These are phyloP conservation scores for Ophiorrhiza pumila DNA, from an alignment of 257 asterid genomes.

Conservation along the genomic window DNA sequence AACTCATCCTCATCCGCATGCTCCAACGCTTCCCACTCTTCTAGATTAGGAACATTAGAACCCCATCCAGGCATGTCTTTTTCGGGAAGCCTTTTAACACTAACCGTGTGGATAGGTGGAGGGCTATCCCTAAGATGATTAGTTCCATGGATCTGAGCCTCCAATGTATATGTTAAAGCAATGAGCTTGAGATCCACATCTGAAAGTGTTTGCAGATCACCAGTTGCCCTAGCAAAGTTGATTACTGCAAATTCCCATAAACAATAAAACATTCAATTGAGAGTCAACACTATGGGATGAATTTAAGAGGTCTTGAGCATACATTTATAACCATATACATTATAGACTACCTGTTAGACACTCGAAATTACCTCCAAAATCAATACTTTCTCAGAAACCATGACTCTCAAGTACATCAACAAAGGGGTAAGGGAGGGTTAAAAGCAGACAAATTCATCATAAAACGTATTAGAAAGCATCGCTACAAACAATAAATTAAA, in stretches of 20 bases:
- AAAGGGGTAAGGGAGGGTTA: too few species aligned
- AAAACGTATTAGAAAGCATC: background rate
- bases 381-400: background rate
- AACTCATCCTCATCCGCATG: slow-evolving; percentile 47
- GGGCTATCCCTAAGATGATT: slow-evolving; percentile 76
- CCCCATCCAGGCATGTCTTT: slow-evolving; percentile 99
- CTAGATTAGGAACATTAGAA: slow-evolving; percentile 79
- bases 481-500: background rate
- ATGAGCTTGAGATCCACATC: slow-evolving; percentile 97
- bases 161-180: slow-evolving; percentile 81
- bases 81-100: slow-evolving; percentile 86
- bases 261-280: background rate
- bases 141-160: slow-evolving; percentile 80
- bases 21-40: slow-evolving; percentile 97
- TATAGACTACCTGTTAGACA: background rate
- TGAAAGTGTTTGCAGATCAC: slow-evolving; percentile 96
- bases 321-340: background rate
- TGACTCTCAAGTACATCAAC: background rate
- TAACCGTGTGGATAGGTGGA: slow-evolving; percentile 73
- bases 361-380: background rate
- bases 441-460: too few species aligned
- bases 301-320: background rate
- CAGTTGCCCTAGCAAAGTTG: slow-evolving; percentile 89
- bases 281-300: background rate
- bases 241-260: slow-evolving; percentile 50